Conservation (phyloP, 225 moss, liverwort and hornwort genomes). For the Pleurozium schreberi region DNA sequence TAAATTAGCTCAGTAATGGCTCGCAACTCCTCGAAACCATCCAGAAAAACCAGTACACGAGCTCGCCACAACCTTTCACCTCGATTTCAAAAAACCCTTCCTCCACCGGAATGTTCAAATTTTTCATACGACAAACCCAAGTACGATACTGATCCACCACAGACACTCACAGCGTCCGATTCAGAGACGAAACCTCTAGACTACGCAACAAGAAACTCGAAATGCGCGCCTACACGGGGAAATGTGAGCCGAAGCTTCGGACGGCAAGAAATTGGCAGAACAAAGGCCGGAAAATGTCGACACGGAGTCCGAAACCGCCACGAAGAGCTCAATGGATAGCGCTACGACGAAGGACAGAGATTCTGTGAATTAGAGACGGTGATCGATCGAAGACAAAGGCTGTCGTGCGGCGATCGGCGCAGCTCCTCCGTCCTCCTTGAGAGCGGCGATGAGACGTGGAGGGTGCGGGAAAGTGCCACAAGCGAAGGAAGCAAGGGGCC, state of each 20-base stretch:
- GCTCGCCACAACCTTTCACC: neutral
- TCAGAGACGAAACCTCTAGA: neutral
- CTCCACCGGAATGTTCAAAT: neutral
- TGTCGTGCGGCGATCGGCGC: neutral
- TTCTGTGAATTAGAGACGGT: neutral
- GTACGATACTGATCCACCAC: neutral
- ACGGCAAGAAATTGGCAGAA: neutral
- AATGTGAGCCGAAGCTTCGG: neutral
- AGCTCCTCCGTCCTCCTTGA: neutral
- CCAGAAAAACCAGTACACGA: neutral
- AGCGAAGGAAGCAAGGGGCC: neutral
- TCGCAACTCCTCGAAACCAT: neutral
- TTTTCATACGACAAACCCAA: neutral
- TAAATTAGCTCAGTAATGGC: neutral
- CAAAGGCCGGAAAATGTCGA: neutral
- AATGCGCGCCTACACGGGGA: neutral
- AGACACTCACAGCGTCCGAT: neutral
- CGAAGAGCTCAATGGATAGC: neutral
- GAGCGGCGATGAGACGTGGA: conserved; percentile 15
- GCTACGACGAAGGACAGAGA: neutral
- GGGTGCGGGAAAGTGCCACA: neutral
- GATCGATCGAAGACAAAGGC: neutral
- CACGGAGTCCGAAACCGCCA: neutral
- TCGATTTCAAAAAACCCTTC: neutral
- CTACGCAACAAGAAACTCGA: neutral